Conservation (phyloP, 306 rosid species). For the Phaseolus lunatus region DNA sequence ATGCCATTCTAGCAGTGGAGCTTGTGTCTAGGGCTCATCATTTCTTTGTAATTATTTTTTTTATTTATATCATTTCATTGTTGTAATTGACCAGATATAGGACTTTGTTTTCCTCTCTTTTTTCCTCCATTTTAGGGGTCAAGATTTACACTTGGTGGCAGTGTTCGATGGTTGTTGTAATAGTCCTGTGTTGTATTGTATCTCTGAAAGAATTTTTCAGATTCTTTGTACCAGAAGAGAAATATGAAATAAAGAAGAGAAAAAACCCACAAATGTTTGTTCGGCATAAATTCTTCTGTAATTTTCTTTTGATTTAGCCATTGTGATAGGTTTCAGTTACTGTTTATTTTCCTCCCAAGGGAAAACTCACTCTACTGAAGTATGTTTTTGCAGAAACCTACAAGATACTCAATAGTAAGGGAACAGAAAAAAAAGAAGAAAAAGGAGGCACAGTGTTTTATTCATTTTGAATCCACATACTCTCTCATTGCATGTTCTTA, state of each 20-base stretch:
- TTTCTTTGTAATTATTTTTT: slow-evolving; percentile 30
- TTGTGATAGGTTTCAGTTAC: not conserved
- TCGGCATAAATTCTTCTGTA: not conserved
- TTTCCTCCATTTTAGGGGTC: slow-evolving; percentile 11
- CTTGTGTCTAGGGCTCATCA: slow-evolving; percentile 25
- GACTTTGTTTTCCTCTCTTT: not conserved
- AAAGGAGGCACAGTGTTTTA: not conserved
- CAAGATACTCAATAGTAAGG: no score
- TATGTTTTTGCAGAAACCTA: not conserved
- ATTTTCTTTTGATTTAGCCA: slow-evolving; percentile 12
- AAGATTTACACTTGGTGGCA: not conserved
- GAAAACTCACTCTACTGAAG: not conserved
- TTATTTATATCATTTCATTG: slow-evolving; percentile 27
- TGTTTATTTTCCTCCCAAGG: not conserved
- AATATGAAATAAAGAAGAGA: not conserved
- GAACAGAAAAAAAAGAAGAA: not conserved
- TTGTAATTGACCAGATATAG: slow-evolving; percentile 11
- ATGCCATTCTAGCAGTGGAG: slow-evolving; percentile 32
- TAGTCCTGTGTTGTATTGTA: not conserved
- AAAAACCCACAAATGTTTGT: not conserved
- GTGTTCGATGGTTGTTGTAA: slow-evolving; percentile 2
- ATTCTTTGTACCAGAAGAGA: slow-evolving; percentile 21
- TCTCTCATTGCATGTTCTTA: not conserved
- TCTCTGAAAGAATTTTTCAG: slow-evolving; percentile 3
- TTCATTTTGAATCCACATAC: not conserved